Conservation (phyloP, 1,284 basidiomycete genomes). For the Pholiota adiposa region DNA sequence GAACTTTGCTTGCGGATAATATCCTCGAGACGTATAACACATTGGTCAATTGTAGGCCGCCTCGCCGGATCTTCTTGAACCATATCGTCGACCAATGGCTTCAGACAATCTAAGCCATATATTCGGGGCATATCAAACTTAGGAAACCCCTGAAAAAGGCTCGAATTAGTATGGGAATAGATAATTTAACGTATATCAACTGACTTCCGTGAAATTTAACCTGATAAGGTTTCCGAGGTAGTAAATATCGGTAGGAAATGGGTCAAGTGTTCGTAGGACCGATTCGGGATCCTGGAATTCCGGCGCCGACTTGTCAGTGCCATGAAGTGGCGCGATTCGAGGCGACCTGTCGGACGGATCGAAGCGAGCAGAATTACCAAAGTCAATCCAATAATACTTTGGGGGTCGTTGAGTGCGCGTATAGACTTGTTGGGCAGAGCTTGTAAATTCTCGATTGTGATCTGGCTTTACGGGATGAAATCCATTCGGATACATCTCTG, state of each 20-base stretch:
- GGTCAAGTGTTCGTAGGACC: conserved; percentile 22
- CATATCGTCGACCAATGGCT: conserved; percentile 35
- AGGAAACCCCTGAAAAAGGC: too few relatives aligned
- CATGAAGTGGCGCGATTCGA: conserved; percentile 20
- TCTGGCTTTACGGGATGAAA: conserved; percentile 27
- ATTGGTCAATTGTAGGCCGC: conserved; percentile 39
- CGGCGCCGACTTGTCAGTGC: conserved; percentile 11
- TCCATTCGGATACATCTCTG: conserved; percentile 28
- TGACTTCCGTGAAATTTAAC: conserved; percentile 25
- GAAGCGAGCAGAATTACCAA: conserved; percentile 35
- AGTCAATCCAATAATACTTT: conserved; percentile 38
- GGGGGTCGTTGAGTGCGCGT: conserved; percentile 32
- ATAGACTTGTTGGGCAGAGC: conserved; percentile 19
- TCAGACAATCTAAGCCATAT: conserved; percentile 33
- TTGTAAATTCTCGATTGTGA: conserved; percentile 26
- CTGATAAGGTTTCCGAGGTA: conserved; percentile 38
- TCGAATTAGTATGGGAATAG: too few relatives aligned
- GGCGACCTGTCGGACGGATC: conserved; percentile 18
- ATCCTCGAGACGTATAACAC: conserved; percentile 30
- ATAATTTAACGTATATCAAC: too few relatives aligned
- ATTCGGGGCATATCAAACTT: too few relatives aligned
- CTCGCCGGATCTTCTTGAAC: conserved; percentile 32
- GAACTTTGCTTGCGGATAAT: conserved; percentile 20
- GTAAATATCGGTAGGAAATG: conserved; percentile 42
- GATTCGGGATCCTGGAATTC: conserved; percentile 9